phyloP scores from a whole-genome alignment of 257 asterid species.

The Galeopsis tetrahit region DNA sequence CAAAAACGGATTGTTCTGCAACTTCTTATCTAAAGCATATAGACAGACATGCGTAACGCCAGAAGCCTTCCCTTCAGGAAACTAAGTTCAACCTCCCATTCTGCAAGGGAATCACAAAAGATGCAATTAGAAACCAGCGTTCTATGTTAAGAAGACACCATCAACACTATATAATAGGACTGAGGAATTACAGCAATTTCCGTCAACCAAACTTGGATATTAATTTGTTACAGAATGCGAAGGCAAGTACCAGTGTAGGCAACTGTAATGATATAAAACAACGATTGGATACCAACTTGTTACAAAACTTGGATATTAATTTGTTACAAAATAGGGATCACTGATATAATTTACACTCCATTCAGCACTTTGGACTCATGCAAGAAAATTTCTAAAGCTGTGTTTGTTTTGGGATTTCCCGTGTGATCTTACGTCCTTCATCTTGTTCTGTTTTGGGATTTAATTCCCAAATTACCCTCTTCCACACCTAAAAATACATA shows the following conservation, averaged over 20 bases:
- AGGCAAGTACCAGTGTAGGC: neutral
- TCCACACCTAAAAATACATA: too few species aligned
- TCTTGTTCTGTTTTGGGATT: too few species aligned
- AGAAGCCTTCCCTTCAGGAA: conserved; percentile 23
- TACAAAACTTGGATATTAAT: neutral
- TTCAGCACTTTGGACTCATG: neutral
- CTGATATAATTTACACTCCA: neutral
- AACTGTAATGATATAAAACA: neutral
- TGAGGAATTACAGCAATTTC: neutral
- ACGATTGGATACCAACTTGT: neutral
- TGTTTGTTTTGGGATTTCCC: too few species aligned
- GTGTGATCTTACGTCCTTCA: too few species aligned
- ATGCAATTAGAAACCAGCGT: conserved; percentile 20
- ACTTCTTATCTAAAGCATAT: conserved; percentile 39
- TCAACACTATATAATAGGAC: neutral
- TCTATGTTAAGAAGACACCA: neutral
- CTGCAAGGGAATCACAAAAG: conserved; percentile 39
- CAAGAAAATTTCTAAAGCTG: too few species aligned
- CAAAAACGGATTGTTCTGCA: conserved; percentile 24
- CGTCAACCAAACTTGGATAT: neutral
- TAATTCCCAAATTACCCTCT: too few species aligned
- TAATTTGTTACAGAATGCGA: neutral
- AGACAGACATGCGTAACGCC: conserved; percentile 26
- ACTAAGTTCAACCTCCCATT: conserved; percentile 4
- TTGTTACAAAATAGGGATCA: neutral